Evolutionary conservation across 2,329 filamentous ascomycete species (phyloP).

Genomic region (Plenodomus lindquistii): DNA sequence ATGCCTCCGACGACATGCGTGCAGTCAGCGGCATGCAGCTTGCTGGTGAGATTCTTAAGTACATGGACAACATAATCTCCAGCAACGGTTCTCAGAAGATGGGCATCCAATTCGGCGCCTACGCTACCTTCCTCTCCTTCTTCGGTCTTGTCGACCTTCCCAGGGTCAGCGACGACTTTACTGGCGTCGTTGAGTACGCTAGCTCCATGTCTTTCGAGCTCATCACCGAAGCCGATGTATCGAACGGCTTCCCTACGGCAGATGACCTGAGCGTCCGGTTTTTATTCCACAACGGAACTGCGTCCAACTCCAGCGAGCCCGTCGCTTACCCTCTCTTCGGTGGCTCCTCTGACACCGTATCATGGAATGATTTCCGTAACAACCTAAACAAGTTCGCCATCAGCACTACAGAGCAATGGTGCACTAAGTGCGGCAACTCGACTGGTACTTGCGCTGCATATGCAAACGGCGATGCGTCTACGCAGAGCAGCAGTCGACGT

Average conservation of each 20-base stretch:
- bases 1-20: constrained; percentile 57
- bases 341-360: constrained; percentile 57
- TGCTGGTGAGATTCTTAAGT: constrained; percentile 50
- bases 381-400: constrained; percentile 70
- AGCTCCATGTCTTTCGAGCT: constrained; percentile 79
- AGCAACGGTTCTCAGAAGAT: constrained; percentile 46
- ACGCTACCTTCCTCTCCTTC: constrained; percentile 64
- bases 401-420: constrained; percentile 70
- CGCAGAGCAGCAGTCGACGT: constrained; percentile 7
- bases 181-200: constrained; percentile 80
- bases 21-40: constrained; percentile 55
- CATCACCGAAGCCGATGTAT: constrained; percentile 53
- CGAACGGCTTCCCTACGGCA: constrained; percentile 46
- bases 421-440: constrained; percentile 72
- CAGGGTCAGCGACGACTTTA: constrained; percentile 64
- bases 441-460: constrained; percentile 66
- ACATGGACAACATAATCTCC: constrained; percentile 50
- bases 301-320: constrained; percentile 49
- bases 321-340: constrained; percentile 66
- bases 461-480: constrained; percentile 15
- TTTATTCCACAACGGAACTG: constrained; percentile 65
- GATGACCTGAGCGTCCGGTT: constrained; percentile 63
- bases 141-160: constrained; percentile 61
- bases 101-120: constrained; percentile 64
- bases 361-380: constrained; percentile 69